These are phyloP conservation scores for Monotropa hypopitys DNA, from an alignment of 179 eudicot species.

Conservation along the genomic window DNA sequence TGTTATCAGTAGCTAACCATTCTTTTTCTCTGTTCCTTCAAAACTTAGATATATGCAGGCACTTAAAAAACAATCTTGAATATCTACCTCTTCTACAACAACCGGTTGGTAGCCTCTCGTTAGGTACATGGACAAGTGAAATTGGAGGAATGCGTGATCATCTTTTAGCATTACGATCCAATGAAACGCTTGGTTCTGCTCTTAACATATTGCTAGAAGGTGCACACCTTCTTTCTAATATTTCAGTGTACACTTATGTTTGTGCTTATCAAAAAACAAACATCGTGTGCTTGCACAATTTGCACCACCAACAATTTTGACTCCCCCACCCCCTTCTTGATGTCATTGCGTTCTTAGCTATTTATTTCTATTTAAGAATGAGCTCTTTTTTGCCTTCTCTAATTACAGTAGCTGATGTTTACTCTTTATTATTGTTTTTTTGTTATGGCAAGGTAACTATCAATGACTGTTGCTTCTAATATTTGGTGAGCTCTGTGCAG, in stretches of 20 bases:
- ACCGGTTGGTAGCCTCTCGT: conserved; percentile 24
- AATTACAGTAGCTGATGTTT: neutral
- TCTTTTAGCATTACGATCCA: conserved; percentile 19
- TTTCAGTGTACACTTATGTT: neutral
- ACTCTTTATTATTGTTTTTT: neutral
- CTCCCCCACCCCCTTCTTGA: neutral
- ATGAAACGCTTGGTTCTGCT: conserved; percentile 26
- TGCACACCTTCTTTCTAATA: neutral
- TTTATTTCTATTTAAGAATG: neutral
- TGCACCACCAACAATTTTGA: neutral
- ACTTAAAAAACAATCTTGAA: conserved; percentile 17
- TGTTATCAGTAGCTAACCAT: neutral
- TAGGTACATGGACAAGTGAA: conserved; percentile 31
- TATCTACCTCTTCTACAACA: conserved; percentile 33
- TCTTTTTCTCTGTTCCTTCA: neutral
- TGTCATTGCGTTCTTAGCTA: neutral
- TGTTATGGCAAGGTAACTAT: neutral
- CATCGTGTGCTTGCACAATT: neutral
- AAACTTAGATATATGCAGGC: conserved; percentile 35
- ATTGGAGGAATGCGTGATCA: conserved; percentile 18
- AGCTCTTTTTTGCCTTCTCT: neutral
- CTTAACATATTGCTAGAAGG: conserved; percentile 27
- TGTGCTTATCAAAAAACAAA: neutral
- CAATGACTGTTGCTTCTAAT: neutral
- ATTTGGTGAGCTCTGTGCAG: neutral